A percentile compares a stretch with the other conserved stretches of the same genome.
Conservation (phyloP, 495 filamentous ascomycete genomes). For the Neurospora tetraspora region DNA sequence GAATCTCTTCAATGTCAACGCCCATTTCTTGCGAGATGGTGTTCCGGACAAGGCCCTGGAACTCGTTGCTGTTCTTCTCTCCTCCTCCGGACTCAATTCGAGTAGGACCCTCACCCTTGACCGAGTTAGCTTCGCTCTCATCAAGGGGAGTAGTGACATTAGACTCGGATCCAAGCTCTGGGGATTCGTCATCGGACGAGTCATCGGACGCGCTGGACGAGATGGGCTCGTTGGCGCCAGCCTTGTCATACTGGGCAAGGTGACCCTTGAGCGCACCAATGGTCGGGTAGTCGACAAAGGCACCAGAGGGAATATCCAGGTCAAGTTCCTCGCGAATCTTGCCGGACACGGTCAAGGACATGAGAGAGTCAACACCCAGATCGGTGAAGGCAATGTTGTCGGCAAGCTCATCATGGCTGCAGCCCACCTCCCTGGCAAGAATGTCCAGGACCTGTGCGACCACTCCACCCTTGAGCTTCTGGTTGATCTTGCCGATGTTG, state of each 20-base stretch:
- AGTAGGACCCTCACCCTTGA: constrained; percentile 23
- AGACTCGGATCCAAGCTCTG: constrained; percentile 35
- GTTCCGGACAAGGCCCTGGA: constrained; percentile 42
- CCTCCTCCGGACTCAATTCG: constrained; percentile 8
- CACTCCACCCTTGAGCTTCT: constrained; percentile 27
- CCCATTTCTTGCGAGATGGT: constrained; percentile 63
- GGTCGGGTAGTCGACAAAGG: constrained; percentile 43
- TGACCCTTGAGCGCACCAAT: constrained; percentile 53
- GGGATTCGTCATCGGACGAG: constrained; percentile 31
- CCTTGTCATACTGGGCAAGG: constrained; percentile 37
- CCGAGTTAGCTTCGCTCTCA: constrained; percentile 32
- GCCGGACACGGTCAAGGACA: constrained; percentile 44
- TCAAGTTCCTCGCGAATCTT: constrained; percentile 48
- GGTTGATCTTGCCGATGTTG: constrained; percentile 33
- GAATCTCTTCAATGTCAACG: constrained; percentile 53
- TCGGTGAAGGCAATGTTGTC: constrained; percentile 45
- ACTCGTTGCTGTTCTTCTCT: constrained; percentile 24
- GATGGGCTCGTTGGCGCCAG: constrained; percentile 22
- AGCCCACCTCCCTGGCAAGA: constrained; percentile 56
- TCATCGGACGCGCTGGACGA: constrained; percentile 19
- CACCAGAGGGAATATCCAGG: constrained; percentile 43
- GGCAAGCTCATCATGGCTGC: constrained; percentile 49
- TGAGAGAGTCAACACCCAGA: constrained; percentile 52
- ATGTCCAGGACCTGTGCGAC: constrained; percentile 47
- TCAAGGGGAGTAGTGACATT: constrained; percentile 38